Percentiles rank a stretch among this genome's conserved stretches.
These are phyloP conservation scores for Pythium dissotocum DNA, from an alignment of 352 stramenopile species.

Conservation along the genomic window DNA sequence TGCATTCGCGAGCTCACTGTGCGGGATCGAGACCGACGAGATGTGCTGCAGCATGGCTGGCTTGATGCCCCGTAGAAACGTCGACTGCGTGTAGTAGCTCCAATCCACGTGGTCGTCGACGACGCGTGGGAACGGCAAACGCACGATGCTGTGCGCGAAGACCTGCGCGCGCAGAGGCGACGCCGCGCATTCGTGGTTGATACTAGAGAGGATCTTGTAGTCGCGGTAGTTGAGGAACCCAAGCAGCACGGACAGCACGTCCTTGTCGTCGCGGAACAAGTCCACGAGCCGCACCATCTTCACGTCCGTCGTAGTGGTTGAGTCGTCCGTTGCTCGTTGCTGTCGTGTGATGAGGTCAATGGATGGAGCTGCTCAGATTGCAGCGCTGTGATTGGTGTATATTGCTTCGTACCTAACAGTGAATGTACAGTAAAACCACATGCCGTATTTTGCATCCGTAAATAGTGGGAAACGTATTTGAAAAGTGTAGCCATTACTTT, in stretches of 20 bases:
- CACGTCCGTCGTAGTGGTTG: background rate
- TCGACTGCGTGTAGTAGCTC: slow-evolving; percentile 22
- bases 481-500: background rate
- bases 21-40: slow-evolving; percentile 26
- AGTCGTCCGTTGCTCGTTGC: no score
- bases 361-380: background rate
- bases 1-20: slow-evolving; percentile 23
- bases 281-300: slow-evolving; percentile 25
- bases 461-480: background rate
- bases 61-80: slow-evolving; percentile 23
- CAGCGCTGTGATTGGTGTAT: background rate
- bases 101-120: slow-evolving; percentile 26
- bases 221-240: slow-evolving; percentile 28
- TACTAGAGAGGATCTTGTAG: slow-evolving; percentile 27
- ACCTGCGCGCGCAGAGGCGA: slow-evolving; percentile 26
- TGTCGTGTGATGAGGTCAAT: background rate
- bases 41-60: slow-evolving; percentile 28
- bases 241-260: slow-evolving; percentile 30
- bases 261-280: slow-evolving; percentile 28
- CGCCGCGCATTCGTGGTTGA: slow-evolving; percentile 18
- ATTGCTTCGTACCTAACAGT: background rate
- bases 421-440: background rate
- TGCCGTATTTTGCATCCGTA: background rate
- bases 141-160: slow-evolving; percentile 25
- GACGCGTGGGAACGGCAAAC: slow-evolving; percentile 24